Conservation (phyloP, 2,329 filamentous ascomycete species). For the Trichoderma pleuroti region DNA sequence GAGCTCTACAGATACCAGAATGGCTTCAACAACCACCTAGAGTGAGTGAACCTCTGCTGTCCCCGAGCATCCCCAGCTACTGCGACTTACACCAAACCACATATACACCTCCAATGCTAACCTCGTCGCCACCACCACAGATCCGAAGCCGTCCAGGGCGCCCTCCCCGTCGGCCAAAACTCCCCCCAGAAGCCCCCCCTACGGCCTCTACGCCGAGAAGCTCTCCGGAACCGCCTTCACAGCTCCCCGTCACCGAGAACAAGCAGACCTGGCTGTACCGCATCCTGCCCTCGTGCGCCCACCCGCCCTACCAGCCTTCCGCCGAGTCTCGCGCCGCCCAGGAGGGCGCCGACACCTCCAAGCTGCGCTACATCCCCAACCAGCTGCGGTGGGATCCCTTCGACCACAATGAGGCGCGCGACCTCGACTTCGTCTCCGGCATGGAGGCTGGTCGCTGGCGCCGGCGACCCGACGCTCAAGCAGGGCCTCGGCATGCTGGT, state of each 20-base stretch:
- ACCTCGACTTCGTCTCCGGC: conserved; percentile 51
- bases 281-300: conserved; percentile 61
- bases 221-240: conserved; percentile 71
- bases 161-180: conserved; percentile 72
- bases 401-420: conserved; percentile 59
- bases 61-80: background rate
- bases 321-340: conserved; percentile 26
- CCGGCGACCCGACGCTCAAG: conserved; percentile 77
- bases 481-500: conserved; percentile 75
- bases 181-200: conserved; percentile 74
- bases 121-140: conserved; percentile 40
- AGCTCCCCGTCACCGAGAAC: conserved; percentile 62
- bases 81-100: background rate
- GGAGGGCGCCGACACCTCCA: conserved; percentile 26
- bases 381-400: conserved; percentile 82
- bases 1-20: conserved; percentile 71
- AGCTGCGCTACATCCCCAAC: conserved; percentile 55
- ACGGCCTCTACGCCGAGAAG: conserved; percentile 79
- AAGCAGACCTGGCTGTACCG: conserved; percentile 72
- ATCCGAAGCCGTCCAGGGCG: conserved; percentile 70
- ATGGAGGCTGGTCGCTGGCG: conserved; percentile 69
- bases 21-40: conserved; percentile 73
- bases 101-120: background rate
- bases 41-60: conserved; percentile 46
- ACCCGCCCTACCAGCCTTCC: conserved; percentile 53